Conservation (phyloP, 2,329 filamentous ascomycete genomes). For the Aschersonia sp. region DNA sequence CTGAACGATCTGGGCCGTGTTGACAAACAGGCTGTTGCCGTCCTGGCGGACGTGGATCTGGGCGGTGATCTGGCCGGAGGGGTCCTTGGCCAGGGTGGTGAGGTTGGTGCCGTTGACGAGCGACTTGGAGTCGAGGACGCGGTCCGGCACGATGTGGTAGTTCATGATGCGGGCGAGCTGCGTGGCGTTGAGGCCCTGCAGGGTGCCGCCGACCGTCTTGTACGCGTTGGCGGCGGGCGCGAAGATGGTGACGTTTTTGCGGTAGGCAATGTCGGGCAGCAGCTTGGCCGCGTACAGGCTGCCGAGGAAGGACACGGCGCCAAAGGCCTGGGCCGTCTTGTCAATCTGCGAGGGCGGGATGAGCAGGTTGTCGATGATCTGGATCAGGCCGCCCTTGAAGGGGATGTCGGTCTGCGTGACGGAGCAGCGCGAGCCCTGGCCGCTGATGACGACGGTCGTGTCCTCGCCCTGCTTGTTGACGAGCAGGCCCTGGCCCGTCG, state of each 20-base stretch:
- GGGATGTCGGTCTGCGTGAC: slow-evolving; percentile 26
- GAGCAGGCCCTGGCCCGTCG: slow-evolving; percentile 32
- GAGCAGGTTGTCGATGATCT: slow-evolving; percentile 36
- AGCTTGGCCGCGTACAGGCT: slow-evolving; percentile 16
- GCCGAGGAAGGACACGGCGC: slow-evolving; percentile 23
- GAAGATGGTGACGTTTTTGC: slow-evolving; percentile 43
- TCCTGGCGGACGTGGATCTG: slow-evolving; percentile 21
- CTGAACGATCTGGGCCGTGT: slow-evolving; percentile 37
- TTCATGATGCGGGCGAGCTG: slow-evolving; percentile 37
- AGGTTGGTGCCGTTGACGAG: slow-evolving; percentile 17
- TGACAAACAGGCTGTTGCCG: slow-evolving; percentile 32
- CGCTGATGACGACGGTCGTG: slow-evolving; percentile 32
- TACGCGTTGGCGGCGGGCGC: slow-evolving; percentile 48
- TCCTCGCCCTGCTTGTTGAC: slow-evolving; percentile 28
- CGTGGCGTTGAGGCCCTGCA: slow-evolving; percentile 28
- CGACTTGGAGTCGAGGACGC: slow-evolving; percentile 33
- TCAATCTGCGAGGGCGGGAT: slow-evolving; percentile 32
- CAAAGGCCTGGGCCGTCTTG: slow-evolving; percentile 33
- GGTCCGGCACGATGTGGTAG: slow-evolving; percentile 50
- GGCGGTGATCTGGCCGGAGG: slow-evolving; percentile 24
- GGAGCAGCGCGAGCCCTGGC: slow-evolving; percentile 28
- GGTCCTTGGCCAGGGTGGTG: slow-evolving; percentile 18
- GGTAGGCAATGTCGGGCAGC: slow-evolving; percentile 25
- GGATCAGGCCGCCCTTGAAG: slow-evolving; percentile 34
- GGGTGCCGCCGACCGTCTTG: slow-evolving; percentile 35